phyloP scores from a whole-genome alignment of 2,329 filamentous ascomycete genomes.

The Lecanicillium sp. region DNA sequence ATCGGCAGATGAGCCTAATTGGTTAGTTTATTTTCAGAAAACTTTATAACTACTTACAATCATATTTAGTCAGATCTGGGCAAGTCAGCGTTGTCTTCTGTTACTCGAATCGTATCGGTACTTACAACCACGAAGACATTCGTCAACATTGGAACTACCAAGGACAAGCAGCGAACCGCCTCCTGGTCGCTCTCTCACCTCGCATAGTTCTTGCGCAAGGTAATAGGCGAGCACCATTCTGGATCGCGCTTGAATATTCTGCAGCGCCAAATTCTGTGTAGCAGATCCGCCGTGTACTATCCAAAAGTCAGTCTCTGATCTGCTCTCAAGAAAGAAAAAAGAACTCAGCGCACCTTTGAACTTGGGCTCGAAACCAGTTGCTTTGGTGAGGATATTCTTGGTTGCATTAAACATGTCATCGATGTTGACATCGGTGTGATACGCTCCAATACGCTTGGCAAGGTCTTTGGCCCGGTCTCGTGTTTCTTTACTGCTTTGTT shows the following conservation, averaged over 20 bases:
- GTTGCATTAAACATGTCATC: conserved; percentile 59
- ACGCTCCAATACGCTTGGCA: conserved; percentile 55
- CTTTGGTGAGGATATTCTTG: conserved; percentile 51
- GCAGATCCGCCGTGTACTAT: conserved; percentile 47
- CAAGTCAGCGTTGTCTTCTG: not conserved
- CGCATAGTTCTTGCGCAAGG: conserved; percentile 38
- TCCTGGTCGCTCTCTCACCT: conserved; percentile 19
- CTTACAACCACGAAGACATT: conserved; percentile 17
- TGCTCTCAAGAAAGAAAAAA: conserved; percentile 1
- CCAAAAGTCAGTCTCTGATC: too few relatives aligned
- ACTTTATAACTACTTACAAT: too few relatives aligned
- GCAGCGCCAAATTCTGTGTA: conserved; percentile 57
- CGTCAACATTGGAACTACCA: conserved; percentile 24
- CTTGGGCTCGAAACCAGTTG: conserved; percentile 46
- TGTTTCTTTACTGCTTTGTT: conserved; percentile 61
- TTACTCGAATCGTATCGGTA: not conserved
- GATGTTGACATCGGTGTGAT: conserved; percentile 70
- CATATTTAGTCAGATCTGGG: conserved; percentile 29
- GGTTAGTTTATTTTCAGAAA: not conserved
- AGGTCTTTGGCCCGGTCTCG: conserved; percentile 59
- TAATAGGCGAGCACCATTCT: conserved; percentile 60
- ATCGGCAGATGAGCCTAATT: conserved; percentile 36
- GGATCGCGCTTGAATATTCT: conserved; percentile 61
- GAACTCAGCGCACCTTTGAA: conserved; percentile 37
- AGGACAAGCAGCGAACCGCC: conserved; percentile 24